These are phyloP conservation scores for Sarcocystis neurona DNA, from an alignment of 169 alveolate genomes.

Conservation along the genomic window DNA sequence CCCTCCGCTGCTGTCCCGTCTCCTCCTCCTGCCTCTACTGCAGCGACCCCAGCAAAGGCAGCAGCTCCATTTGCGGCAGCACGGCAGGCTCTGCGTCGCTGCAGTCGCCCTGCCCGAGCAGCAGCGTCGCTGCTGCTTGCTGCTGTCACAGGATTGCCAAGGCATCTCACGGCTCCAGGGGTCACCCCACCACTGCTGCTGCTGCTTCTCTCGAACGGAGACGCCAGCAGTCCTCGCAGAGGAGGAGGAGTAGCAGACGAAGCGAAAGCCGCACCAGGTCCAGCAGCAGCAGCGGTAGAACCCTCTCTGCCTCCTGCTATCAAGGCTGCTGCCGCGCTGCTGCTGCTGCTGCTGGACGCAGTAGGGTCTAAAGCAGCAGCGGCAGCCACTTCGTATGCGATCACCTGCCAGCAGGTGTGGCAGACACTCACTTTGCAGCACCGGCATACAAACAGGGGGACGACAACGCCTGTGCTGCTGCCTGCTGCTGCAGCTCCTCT, in stretches of 20 bases:
- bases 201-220: conserved; percentile 36
- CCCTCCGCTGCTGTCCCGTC: no score
- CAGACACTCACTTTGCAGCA: conserved; percentile 52
- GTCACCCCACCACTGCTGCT: no score
- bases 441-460: neutral
- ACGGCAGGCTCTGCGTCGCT: conserved; percentile 38
- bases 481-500: neutral
- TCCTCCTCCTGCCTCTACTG: neutral
- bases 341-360: neutral
- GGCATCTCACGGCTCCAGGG: no score
- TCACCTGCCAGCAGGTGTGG: conserved; percentile 39
- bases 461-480: neutral
- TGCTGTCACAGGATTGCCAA: no score
- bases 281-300: neutral
- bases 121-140: conserved; percentile 22
- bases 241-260: neutral
- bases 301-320: neutral
- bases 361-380: neutral
- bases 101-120: conserved; percentile 37
- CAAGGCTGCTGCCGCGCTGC: neutral
- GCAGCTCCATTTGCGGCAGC: conserved; percentile 18
- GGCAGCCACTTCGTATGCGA: conserved; percentile 7
- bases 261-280: neutral
- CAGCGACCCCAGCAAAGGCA: neutral
- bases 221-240: neutral